These are phyloP conservation scores for Rhizomucor miehei DNA, from an alignment of 371 early-diverging fungal genomes.

Conservation along the genomic window DNA sequence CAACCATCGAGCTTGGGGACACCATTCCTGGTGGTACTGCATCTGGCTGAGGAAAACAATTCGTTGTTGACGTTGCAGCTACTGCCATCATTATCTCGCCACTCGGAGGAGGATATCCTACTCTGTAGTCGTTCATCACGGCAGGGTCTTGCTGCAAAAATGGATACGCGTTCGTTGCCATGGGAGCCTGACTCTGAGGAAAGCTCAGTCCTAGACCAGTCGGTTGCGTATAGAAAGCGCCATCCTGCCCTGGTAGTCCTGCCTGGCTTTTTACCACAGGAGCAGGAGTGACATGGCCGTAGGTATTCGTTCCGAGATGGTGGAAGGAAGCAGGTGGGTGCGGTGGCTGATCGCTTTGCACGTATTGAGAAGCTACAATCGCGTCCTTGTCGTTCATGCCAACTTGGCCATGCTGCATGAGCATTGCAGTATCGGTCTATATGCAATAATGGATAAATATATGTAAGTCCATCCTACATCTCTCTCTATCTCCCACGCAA, in stretches of 20 bases:
- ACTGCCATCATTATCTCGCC: not conserved
- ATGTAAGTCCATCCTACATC: too few relatives aligned
- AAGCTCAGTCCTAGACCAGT: not conserved
- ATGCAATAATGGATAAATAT: not conserved
- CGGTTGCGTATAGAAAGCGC: not conserved
- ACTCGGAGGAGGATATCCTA: too few relatives aligned
- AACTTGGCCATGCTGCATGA: too few relatives aligned
- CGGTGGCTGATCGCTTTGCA: constrained; percentile 1
- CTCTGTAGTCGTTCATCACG: too few relatives aligned
- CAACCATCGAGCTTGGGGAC: too few relatives aligned
- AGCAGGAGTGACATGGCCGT: constrained; percentile 9
- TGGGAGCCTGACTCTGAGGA: not conserved
- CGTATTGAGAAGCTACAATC: constrained; percentile 8
- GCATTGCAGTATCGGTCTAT: constrained; percentile 1
- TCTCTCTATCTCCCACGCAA: too few relatives aligned
- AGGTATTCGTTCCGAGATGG: not conserved
- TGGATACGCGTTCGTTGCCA: not conserved
- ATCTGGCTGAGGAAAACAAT: too few relatives aligned
- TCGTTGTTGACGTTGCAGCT: not conserved
- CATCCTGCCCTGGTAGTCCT: not conserved
- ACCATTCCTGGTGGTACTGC: too few relatives aligned
- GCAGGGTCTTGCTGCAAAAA: not conserved
- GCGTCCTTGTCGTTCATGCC: not conserved
- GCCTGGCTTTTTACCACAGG: constrained; percentile 23
- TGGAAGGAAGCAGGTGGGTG: not conserved